Evolutionary conservation across 1,139 yeast species (phyloP).

Genomic region (Taphrina populina): DNA sequence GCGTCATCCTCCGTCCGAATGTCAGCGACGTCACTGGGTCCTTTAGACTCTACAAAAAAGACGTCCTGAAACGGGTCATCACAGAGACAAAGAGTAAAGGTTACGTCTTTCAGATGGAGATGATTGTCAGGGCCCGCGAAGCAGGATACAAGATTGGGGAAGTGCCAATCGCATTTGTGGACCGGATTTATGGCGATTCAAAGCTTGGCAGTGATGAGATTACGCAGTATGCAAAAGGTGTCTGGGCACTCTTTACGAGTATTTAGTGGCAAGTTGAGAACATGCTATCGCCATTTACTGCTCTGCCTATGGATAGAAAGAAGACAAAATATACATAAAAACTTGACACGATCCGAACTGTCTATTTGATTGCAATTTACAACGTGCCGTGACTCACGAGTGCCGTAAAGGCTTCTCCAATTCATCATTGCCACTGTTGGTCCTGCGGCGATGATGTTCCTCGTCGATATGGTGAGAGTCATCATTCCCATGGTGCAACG

Average conservation of each 20-base stretch:
- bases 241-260: constrained; percentile 30
- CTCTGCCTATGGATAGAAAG: too few relatives aligned
- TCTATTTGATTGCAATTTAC: too few relatives aligned
- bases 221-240: constrained; percentile 31
- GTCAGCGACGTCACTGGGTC: constrained; percentile 80
- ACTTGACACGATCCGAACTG: too few relatives aligned
- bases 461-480: constrained; percentile 22
- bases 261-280: too few relatives aligned
- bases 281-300: too few relatives aligned
- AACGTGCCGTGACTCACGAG: too few relatives aligned
- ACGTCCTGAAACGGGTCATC: constrained; percentile 65
- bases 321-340: too few relatives aligned
- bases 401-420: constrained; percentile 14
- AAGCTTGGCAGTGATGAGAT: constrained; percentile 75
- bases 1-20: constrained; percentile 67
- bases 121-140: constrained; percentile 79
- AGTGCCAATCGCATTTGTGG: constrained; percentile 77
- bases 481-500: constrained; percentile 62
- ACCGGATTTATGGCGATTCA: constrained; percentile 75
- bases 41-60: constrained; percentile 72
- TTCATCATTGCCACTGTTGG: constrained; percentile 11
- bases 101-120: constrained; percentile 80
- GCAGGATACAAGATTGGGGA: constrained; percentile 72
- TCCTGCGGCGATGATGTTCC: constrained; percentile 30
- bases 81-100: constrained; percentile 73